Evolutionary conservation across 805 yeast species (phyloP).

Genomic region (Kluyveromyces nonfermentans): DNA sequence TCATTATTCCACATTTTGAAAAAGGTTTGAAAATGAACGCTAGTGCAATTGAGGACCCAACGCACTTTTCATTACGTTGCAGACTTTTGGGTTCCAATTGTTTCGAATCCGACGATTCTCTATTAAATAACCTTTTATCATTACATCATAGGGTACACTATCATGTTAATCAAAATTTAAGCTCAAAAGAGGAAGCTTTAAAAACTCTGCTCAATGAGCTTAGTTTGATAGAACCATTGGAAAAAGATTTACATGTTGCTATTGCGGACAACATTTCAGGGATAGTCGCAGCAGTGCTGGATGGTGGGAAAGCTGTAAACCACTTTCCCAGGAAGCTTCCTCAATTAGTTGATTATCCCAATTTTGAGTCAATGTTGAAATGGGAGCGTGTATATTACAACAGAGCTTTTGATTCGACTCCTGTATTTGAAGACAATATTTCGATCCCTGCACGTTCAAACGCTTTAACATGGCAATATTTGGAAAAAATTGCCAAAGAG

Average conservation of each 20-base stretch:
- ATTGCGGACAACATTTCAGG: neutral
- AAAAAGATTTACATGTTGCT: neutral
- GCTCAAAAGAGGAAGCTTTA: neutral
- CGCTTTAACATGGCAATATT: slow-evolving; percentile 18
- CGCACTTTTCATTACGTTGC: slow-evolving; percentile 14
- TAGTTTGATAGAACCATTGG: neutral
- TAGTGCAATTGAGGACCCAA: slow-evolving; percentile 3
- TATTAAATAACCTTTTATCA: slow-evolving; percentile 18
- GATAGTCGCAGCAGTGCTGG: neutral
- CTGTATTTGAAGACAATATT: neutral
- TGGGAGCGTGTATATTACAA: neutral
- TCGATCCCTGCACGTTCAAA: slow-evolving; percentile 16
- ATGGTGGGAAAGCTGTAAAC: neutral
- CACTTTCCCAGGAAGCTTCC: neutral
- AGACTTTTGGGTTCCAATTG: slow-evolving; percentile 21
- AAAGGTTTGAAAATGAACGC: neutral
- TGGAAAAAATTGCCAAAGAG: slow-evolving; percentile 15
- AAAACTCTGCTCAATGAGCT: neutral
- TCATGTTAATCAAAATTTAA: slow-evolving; percentile 16
- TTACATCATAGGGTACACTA: slow-evolving; percentile 24
- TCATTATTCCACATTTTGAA: neutral
- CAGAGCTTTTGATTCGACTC: neutral
- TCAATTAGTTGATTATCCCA: neutral
- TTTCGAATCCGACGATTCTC: slow-evolving; percentile 12
- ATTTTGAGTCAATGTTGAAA: neutral